Evolutionary conservation across 148 eudicot species (phyloP).

Genomic region (Rhododendron simsii): DNA sequence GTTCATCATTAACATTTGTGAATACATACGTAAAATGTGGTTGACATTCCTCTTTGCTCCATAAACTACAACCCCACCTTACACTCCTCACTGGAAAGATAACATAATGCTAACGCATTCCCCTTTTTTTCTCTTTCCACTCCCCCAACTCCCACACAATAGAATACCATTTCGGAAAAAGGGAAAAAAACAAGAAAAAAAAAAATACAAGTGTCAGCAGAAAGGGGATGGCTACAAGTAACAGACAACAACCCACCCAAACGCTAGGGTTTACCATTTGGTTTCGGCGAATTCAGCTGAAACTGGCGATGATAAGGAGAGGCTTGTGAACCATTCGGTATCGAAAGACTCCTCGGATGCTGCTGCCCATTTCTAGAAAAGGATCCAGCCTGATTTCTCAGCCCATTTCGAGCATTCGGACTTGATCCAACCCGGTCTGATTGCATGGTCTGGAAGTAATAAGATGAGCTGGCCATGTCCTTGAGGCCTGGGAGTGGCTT

Average conservation of each 20-base stretch:
- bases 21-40: slow-evolving; percentile 9
- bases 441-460: slow-evolving; percentile 50
- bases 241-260: slow-evolving; percentile 8
- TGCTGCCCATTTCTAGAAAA: slow-evolving; percentile 39
- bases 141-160: slow-evolving; percentile 9
- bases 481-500: slow-evolving; percentile 52
- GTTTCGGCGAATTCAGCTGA: slow-evolving; percentile 40
- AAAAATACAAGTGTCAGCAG: neutral
- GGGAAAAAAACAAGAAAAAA: neutral
- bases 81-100: slow-evolving; percentile 2
- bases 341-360: slow-evolving; percentile 42
- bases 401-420: slow-evolving; percentile 28
- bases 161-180: neutral
- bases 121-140: neutral
- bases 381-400: slow-evolving; percentile 27
- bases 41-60: slow-evolving; percentile 12
- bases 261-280: slow-evolving; percentile 34
- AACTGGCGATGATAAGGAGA: slow-evolving; percentile 40
- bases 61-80: slow-evolving; percentile 7
- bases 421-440: slow-evolving; percentile 42
- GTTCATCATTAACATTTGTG: slow-evolving; percentile 2
- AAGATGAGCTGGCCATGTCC: slow-evolving; percentile 60
- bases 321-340: slow-evolving; percentile 36
- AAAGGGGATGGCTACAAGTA: neutral
- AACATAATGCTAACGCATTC: slow-evolving; percentile 12